Conservation (phyloP, 1,284 basidiomycete genomes). For the Sphagnurus paluster region DNA sequence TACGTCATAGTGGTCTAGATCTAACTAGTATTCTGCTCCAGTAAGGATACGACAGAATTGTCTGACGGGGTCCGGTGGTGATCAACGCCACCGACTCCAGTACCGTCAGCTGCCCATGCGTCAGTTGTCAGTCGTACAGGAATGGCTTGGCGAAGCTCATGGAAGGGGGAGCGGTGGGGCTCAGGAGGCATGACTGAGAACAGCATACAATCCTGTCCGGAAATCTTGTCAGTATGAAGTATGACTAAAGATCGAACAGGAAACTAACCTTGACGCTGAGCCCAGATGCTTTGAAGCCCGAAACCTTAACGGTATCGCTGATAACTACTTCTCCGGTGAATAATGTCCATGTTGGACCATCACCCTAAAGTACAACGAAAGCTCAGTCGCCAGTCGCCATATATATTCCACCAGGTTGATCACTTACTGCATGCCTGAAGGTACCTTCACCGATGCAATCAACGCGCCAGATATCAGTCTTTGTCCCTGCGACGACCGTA, state of each 20-base stretch:
- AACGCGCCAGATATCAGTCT: conserved; percentile 70
- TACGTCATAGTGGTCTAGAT: conserved; percentile 8
- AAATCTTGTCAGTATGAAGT: neutral
- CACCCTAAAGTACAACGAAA: conserved; percentile 46
- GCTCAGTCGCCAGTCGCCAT: neutral
- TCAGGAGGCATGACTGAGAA: conserved; percentile 61
- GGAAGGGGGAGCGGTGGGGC: conserved; percentile 52
- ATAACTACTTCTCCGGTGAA: conserved; percentile 63
- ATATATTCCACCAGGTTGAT: neutral
- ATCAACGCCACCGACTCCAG: conserved; percentile 29
- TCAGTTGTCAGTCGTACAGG: conserved; percentile 72
- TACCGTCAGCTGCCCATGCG: conserved; percentile 47
- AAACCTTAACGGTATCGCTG: conserved; percentile 45
- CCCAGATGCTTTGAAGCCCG: conserved; percentile 65
- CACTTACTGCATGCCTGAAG: conserved; percentile 56
- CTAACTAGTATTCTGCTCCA: conserved; percentile 20
- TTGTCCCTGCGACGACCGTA: conserved; percentile 41
- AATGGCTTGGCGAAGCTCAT: conserved; percentile 56
- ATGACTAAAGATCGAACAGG: neutral
- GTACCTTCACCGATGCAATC: conserved; percentile 62
- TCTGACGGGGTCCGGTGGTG: conserved; percentile 15
- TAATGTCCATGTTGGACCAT: conserved; percentile 57
- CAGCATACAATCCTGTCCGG: conserved; percentile 58
- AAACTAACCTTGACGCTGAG: conserved; percentile 59
- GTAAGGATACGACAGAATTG: conserved; percentile 27